Evolutionary conservation across 1,284 basidiomycete genomes (phyloP).

Genomic region (Fomitopsis palustris): DNA sequence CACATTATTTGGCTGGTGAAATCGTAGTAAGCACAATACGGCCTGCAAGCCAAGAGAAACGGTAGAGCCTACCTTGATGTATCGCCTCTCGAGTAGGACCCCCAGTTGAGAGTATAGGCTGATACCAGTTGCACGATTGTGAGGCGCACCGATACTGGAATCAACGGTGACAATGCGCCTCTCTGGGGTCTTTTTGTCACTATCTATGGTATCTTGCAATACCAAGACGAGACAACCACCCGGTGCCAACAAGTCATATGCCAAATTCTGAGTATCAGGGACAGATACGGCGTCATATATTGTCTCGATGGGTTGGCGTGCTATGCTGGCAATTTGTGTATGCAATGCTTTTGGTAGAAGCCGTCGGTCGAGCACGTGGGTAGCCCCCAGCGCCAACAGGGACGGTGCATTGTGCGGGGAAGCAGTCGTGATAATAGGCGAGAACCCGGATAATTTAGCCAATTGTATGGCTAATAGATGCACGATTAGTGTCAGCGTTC

Average conservation of each 20-base stretch:
- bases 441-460: slow-evolving; percentile 44
- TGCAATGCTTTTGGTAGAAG: slow-evolving; percentile 7
- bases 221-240: slow-evolving; percentile 22
- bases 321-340: slow-evolving; percentile 9
- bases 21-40: neutral
- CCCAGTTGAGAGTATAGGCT: slow-evolving; percentile 10
- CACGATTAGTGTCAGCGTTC: neutral
- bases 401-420: slow-evolving; percentile 38
- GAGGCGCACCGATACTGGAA: slow-evolving; percentile 2
- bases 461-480: slow-evolving; percentile 34
- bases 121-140: neutral
- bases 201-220: slow-evolving; percentile 3
- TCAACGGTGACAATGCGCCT: slow-evolving; percentile 8
- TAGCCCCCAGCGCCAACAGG: slow-evolving; percentile 32
- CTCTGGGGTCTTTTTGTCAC: neutral
- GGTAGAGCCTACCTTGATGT: slow-evolving; percentile 9
- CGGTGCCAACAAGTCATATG: slow-evolving; percentile 23
- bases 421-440: slow-evolving; percentile 45
- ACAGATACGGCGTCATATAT: slow-evolving; percentile 26
- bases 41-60: neutral
- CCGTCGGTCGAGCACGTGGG: slow-evolving; percentile 21
- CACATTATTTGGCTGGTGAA: slow-evolving; percentile 22
- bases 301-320: slow-evolving; percentile 12
- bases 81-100: slow-evolving; percentile 7
- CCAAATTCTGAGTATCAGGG: slow-evolving; percentile 18